A percentile compares a stretch with the other conserved stretches of the same genome.
These are phyloP conservation scores for Sideroxylon spinosum DNA, from an alignment of 179 eudicot genomes.

Conservation along the genomic window DNA sequence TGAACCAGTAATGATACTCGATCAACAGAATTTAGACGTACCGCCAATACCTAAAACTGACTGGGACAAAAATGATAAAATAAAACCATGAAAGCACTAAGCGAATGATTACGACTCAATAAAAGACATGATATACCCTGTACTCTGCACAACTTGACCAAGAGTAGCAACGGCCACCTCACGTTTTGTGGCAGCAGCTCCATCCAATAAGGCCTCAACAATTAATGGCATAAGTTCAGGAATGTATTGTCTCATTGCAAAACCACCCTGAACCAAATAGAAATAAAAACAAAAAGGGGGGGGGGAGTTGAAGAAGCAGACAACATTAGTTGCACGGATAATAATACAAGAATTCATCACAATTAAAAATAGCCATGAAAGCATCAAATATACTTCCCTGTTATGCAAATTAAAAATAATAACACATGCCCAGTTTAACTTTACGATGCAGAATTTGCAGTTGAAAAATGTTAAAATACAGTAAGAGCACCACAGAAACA, in stretches of 20 bases:
- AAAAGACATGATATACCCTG: conserved; percentile 60
- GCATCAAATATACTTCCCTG: conserved; percentile 3
- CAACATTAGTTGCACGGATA: neutral
- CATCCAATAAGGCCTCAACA: conserved; percentile 93
- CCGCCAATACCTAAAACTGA: conserved; percentile 12
- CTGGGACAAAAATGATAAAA: conserved; percentile 17
- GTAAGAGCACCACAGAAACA: neutral
- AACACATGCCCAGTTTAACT: neutral
- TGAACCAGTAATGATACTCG: too few species aligned
- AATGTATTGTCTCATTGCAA: conserved; percentile 87
- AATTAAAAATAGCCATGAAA: neutral
- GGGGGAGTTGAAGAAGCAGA: neutral
- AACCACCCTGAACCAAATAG: conserved; percentile 69
- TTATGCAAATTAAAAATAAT: neutral
- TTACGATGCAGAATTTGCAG: neutral
- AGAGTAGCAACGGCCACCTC: conserved; percentile 99
- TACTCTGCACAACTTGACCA: conserved; percentile 99
- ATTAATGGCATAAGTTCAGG: conserved; percentile 91
- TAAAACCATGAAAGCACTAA: neutral
- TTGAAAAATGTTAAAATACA: neutral
- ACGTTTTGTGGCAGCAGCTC: conserved; percentile 89
- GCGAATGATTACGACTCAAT: neutral
- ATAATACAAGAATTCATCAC: neutral
- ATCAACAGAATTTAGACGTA: too few species aligned
- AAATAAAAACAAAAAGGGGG: neutral